Percentiles rank a stretch among this genome's conserved stretches.
Conservation (phyloP, 345 rosid species). For the Eucalyptus tenuipes region DNA sequence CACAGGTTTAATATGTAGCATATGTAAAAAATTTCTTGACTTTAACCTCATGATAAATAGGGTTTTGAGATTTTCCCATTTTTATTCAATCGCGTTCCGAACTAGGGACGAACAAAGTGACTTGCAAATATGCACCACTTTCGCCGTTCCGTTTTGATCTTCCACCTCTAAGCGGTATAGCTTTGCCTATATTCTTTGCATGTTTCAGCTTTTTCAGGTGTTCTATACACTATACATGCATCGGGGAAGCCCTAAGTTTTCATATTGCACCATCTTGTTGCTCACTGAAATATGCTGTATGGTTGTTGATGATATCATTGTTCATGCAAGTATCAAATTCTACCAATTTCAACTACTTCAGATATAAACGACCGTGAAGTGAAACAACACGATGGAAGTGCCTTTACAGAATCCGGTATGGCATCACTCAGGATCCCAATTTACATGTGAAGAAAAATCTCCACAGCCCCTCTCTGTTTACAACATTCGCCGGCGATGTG, state of each 20-base stretch:
- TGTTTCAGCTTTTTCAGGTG: background rate
- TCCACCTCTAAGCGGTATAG: background rate
- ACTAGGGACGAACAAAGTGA: background rate
- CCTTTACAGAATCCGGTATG: background rate
- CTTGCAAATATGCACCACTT: background rate
- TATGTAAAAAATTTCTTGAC: background rate
- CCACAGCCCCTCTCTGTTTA: background rate
- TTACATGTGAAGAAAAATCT: background rate
- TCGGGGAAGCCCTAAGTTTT: background rate
- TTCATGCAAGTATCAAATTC: background rate
- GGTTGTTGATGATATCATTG: background rate
- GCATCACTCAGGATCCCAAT: background rate
- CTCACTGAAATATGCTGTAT: background rate
- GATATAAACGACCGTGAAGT: background rate
- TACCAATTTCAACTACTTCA: background rate
- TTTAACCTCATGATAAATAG: background rate
- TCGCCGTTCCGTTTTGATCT: fast-evolving
- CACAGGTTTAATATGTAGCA: background rate
- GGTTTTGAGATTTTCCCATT: background rate
- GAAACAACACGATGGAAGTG: background rate
- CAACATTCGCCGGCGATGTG: background rate
- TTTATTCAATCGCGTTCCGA: background rate
- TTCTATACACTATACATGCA: background rate
- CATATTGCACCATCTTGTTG: background rate
- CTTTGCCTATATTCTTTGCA: background rate